Evolutionary conservation across 176 grass and related monocot genomes (phyloP), one percentile per base, ranked within the genome.

Genomic region (Avena insularis): DNA sequence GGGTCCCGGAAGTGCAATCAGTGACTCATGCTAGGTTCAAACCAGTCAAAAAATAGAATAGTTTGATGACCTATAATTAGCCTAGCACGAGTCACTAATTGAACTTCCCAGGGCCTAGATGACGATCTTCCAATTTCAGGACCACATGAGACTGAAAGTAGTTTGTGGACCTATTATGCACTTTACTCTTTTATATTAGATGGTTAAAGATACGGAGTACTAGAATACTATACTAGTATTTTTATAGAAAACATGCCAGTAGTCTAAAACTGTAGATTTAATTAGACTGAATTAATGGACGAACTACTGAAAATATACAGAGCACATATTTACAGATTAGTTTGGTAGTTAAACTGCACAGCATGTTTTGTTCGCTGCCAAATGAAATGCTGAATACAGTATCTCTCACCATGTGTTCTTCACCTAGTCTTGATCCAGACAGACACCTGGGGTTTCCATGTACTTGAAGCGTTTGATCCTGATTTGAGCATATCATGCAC

Each of bases 101-200:
- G 25, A 75, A 53, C 11, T 49, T 49, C n/a, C n/a, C 70, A 73
- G 12, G 40, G 40, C 40, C 40, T 43, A 43, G 40, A 43, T 43
- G 40, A 43, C 40, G 40, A 43, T 43, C 40, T 43, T 43, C 40
- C 40, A 43, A 7, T 43, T 43, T 43, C 40, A 43, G 40, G 72
- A 29, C 73, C 73, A 31, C 25, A 25, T 76, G 73, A 76, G 14
- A 75, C 72, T 75, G 23, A 53, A 51, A 53, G 15, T 75, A 76
- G 73, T 76, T 76, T 75, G 47, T 50, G 46, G 14, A 76, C 48
- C 73, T 76, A 50, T 50, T 29, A 75, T 75, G 72, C 40, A 43
- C 40, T 43, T 43, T 49, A 27, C 72, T 75, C 72, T 29, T 75
- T 50, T 51, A 81, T 23, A 38, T 67, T 85, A 85, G 77, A 76